Base-by-base conservation (phyloP, 306 rosid species). In the Mimosa bimucronata region DNA sequence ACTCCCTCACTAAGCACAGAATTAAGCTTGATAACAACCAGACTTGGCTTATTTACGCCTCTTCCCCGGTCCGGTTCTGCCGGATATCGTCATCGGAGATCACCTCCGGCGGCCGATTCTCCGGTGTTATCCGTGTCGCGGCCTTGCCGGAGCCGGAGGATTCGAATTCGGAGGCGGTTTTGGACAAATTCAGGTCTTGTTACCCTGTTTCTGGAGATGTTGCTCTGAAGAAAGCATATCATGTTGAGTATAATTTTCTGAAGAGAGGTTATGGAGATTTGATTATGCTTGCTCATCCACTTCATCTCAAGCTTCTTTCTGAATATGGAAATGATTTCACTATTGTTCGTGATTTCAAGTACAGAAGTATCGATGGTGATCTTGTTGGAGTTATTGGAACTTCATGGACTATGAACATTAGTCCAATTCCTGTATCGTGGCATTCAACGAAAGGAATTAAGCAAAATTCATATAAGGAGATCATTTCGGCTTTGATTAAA, bases 341-440 rank as follows among this genome's bases (percentile, higher is more conserved):
- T 34, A 79, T 94, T 84, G 60, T 94, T 48, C 81, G 83, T 81
- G 89, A 84, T 77, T 94, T 92, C 19, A 92, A 85, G 89, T 91
- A 84, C 62, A 84, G 65, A 60, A 88, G 98, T 34, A 88, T 95
- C 38, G 98, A 94, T 76, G 98, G 97, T 8, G 97, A 91, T 0
- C 97, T 94, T 21, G 97, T 92, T 67, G 98, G 98, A 15, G 86
- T 94, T 64, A 87, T 94, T 44, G 98, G 97, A 13, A 88, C 86
- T 80, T 91, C 97, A 10, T 94, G 97, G 98, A 37, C 65, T 9
- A 77, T 94, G 84, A 88, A 85, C 80, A 78, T 88, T 1, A 85
- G 91, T 44, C 92, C 97, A 61, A 87, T 92, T 84, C 84, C 94
- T 29, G 87, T 94, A 1, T 86, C 97, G 14, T 94, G 97, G 97